Conservation (phyloP, 2,329 filamentous ascomycete species). For the Myotisia sp. region DNA sequence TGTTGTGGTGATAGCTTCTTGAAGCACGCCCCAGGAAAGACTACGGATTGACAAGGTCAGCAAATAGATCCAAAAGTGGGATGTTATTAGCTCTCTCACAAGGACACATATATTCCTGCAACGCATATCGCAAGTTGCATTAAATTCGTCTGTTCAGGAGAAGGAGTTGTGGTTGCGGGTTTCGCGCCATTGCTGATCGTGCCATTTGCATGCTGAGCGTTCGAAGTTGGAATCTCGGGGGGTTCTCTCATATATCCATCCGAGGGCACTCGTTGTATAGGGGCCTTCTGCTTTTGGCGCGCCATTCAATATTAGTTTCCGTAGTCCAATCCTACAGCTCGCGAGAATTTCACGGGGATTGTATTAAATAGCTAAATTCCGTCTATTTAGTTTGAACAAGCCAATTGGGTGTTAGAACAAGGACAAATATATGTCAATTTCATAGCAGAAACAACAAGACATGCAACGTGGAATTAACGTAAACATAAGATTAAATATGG, state of each 20-base stretch:
- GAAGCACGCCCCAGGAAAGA: slow-evolving; percentile 88
- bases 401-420: background rate
- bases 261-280: slow-evolving; percentile 51
- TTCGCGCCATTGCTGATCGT: too few relatives aligned
- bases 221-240: slow-evolving; percentile 20
- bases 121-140: slow-evolving; percentile 72
- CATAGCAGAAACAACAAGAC: background rate
- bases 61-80: background rate
- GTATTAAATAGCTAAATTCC: background rate
- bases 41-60: slow-evolving; percentile 29
- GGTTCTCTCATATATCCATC: slow-evolving; percentile 45
- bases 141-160: slow-evolving; percentile 28
- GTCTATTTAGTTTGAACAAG: too few relatives aligned
- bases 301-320: slow-evolving; percentile 42
- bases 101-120: slow-evolving; percentile 90
- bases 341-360: background rate
- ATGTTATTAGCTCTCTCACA: slow-evolving; percentile 42
- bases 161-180: slow-evolving; percentile 15
- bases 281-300: slow-evolving; percentile 52
- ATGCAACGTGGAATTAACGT: background rate
- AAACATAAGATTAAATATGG: too few relatives aligned
- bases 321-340: slow-evolving; percentile 1
- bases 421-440: background rate
- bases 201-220: slow-evolving; percentile 21
- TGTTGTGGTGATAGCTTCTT: slow-evolving; percentile 94